Conservation (phyloP, 495 filamentous ascomycete species). For the Trichoderma virens region DNA sequence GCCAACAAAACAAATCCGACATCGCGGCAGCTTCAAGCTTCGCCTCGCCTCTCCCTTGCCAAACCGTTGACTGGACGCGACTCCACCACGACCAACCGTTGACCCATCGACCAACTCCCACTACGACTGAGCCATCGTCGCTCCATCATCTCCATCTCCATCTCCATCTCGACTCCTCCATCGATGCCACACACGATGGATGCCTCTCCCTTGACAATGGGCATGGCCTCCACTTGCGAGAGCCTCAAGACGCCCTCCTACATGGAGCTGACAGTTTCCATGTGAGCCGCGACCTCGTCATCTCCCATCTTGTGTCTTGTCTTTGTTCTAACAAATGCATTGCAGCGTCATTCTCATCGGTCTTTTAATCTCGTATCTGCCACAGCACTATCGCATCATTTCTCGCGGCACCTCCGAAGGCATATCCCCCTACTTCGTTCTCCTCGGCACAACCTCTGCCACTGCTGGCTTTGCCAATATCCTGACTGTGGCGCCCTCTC, state of each 20-base stretch:
- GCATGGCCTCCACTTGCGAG: constrained; percentile 27
- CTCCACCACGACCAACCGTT: background rate
- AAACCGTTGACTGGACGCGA: background rate
- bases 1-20: background rate
- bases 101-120: no score
- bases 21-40: background rate
- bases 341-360: constrained; percentile 76
- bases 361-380: constrained; percentile 88
- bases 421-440: constrained; percentile 87
- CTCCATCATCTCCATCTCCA: no score
- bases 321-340: background rate
- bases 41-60: background rate
- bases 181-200: background rate
- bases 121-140: no score
- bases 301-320: background rate
- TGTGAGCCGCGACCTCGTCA: constrained; percentile 32
- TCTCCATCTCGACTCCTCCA: background rate
- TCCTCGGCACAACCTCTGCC: constrained; percentile 81
- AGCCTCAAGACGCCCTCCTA: constrained; percentile 44
- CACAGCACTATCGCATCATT: constrained; percentile 90
- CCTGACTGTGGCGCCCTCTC: constrained; percentile 67
- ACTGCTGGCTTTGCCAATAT: constrained; percentile 89
- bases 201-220: constrained; percentile 3
- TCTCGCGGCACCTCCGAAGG: constrained; percentile 82
- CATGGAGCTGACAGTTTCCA: constrained; percentile 54